Evolutionary conservation across 1,284 basidiomycete genomes (phyloP).

Genomic region (Naganishia albida): DNA sequence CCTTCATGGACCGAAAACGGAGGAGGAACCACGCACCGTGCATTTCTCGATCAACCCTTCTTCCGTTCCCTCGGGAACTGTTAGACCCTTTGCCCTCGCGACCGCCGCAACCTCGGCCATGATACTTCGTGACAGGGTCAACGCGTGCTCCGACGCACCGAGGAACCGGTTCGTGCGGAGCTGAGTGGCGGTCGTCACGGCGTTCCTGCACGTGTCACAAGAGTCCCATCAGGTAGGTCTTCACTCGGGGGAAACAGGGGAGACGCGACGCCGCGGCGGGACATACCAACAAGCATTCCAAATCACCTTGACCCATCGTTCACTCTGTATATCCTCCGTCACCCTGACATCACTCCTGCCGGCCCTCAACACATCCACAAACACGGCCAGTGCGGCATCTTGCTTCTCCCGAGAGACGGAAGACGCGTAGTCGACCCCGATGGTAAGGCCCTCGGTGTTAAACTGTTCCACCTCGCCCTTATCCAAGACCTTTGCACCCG

Average conservation of each 20-base stretch:
- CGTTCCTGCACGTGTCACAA: constrained; percentile 40
- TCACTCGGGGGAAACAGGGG: not conserved
- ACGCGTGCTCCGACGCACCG: constrained; percentile 43
- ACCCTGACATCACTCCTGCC: constrained; percentile 52
- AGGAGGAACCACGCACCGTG: not conserved
- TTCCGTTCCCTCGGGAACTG: constrained; percentile 47
- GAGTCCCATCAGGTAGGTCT: no score
- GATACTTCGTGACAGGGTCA: constrained; percentile 44
- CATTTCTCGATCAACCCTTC: constrained; percentile 46
- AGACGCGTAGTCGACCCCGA: constrained; percentile 50
- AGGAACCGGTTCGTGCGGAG: constrained; percentile 50
- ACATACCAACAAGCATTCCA: constrained; percentile 49
- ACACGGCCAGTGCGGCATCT: constrained; percentile 42
- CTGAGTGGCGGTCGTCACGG: constrained; percentile 48
- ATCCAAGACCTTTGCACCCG: constrained; percentile 50
- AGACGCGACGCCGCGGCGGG: constrained; percentile 14
- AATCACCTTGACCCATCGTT: constrained; percentile 58
- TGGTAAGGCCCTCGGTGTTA: constrained; percentile 50
- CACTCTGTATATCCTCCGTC: constrained; percentile 56
- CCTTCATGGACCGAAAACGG: not conserved
- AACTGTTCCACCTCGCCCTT: constrained; percentile 45
- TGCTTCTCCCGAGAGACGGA: constrained; percentile 39
- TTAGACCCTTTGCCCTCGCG: constrained; percentile 52
- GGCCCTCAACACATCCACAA: constrained; percentile 46
- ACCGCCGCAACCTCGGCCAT: constrained; percentile 53